Percentiles rank a stretch among this genome's conserved stretches.
Evolutionary conservation across 2,329 filamentous ascomycete genomes (phyloP).

Genomic region (Septoria petroselini): DNA sequence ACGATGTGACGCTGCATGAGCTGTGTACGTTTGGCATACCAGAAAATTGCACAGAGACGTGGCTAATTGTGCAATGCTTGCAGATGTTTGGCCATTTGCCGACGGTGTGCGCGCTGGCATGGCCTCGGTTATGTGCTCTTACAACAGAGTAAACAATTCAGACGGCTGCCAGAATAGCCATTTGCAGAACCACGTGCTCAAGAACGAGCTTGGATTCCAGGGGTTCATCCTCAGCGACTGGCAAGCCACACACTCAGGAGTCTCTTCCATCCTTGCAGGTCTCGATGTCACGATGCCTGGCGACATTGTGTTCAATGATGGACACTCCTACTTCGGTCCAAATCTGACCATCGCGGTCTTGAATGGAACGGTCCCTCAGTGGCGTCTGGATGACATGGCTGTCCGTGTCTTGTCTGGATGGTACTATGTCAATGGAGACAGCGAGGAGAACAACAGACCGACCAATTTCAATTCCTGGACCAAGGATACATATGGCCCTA

Average conservation of each 20-base stretch:
- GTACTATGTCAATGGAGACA: conserved; percentile 56
- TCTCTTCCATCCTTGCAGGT: conserved; percentile 32
- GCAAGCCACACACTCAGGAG: conserved; percentile 34
- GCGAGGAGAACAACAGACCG: conserved; percentile 50
- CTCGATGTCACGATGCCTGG: conserved; percentile 37
- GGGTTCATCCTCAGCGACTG: conserved; percentile 51
- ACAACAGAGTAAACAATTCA: conserved; percentile 52
- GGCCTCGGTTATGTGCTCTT: conserved; percentile 57
- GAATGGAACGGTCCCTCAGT: conserved; percentile 34
- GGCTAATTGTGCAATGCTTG: no score
- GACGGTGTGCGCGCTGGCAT: conserved; percentile 51
- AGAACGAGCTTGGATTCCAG: conserved; percentile 53
- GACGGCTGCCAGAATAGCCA: conserved; percentile 67
- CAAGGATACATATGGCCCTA: conserved; percentile 66
- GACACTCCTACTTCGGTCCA: conserved; percentile 50
- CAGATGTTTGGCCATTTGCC: conserved; percentile 51
- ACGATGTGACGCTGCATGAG: conserved; percentile 57
- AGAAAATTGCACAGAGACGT: no score
- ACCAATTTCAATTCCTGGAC: conserved; percentile 87
- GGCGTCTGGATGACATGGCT: conserved; percentile 37
- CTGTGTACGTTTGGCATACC: no score
- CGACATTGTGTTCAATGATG: conserved; percentile 26
- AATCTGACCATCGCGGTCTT: conserved; percentile 34
- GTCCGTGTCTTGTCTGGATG: conserved; percentile 34
- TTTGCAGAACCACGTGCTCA: conserved; percentile 64